phyloP scores from a whole-genome alignment of 176 grass and related monocot genomes.

The Neostapfia colusana region DNA sequence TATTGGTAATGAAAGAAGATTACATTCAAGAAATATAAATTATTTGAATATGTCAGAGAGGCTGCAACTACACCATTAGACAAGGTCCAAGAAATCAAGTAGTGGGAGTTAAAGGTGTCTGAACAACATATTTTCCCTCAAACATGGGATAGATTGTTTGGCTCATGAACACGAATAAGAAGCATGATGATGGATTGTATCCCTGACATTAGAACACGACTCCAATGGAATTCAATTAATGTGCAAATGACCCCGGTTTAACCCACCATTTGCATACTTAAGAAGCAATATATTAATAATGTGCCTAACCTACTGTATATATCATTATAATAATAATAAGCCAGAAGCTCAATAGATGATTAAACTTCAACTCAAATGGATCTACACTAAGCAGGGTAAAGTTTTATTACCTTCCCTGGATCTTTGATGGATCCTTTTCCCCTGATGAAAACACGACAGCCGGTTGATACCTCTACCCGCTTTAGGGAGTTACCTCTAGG shows the following conservation, averaged over 20 bases:
- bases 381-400: constrained; percentile 20
- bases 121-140: not conserved
- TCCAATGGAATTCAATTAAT: constrained; percentile 13
- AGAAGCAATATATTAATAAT: not conserved
- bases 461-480: constrained; percentile 89
- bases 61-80: not conserved
- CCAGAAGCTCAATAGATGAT: not conserved
- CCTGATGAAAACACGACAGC: constrained; percentile 99
- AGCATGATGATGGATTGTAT: constrained; percentile 11
- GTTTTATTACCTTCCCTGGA: constrained; percentile 79
- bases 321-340: constrained; percentile 10
- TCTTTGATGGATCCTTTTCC: constrained; percentile 99
- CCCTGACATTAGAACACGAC: not conserved
- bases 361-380: not conserved
- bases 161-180: not conserved
- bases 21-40: not conserved
- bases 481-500: constrained; percentile 97
- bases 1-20: not conserved
- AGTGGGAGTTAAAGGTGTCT: not conserved
- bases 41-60: not conserved
- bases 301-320: not conserved
- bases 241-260: constrained; percentile 3
- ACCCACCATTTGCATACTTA: not conserved
- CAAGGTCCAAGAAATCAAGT: not conserved
- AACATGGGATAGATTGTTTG: not conserved